Conservation (phyloP, 164 flowering plant genomes). For the Saururus chinensis region DNA sequence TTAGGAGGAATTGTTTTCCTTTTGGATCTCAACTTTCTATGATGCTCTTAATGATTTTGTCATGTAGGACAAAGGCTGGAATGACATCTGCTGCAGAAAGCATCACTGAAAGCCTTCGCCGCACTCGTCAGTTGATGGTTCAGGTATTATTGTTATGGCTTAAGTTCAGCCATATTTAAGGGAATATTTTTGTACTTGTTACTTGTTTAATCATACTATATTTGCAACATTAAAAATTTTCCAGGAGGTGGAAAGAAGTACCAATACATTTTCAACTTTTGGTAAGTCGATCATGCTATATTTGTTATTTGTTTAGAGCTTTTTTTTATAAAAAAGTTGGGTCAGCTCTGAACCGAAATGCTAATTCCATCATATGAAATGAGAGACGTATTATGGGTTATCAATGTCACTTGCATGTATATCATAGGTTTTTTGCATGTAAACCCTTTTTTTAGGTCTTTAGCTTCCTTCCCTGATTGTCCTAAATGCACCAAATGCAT, state of each 20-base stretch:
- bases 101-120: constrained; percentile 88
- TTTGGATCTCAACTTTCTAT: not conserved
- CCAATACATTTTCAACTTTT: constrained; percentile 60
- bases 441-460: no score
- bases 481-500: no score
- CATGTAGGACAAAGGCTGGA: constrained; percentile 82
- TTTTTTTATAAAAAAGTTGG: not conserved
- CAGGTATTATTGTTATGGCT: no score
- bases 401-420: no score
- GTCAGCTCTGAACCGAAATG: not conserved
- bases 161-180: constrained; percentile 1
- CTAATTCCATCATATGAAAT: not conserved
- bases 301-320: not conserved
- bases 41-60: no score
- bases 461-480: no score
- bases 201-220: not conserved
- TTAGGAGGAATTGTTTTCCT: not conserved
- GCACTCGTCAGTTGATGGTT: constrained; percentile 87
- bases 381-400: no score
- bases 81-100: constrained; percentile 95
- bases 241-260: constrained; percentile 91
- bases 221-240: constrained; percentile 1
- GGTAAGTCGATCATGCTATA: constrained; percentile 37
- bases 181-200: not conserved
- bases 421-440: no score